These are phyloP conservation scores for Cladosporium cucumerinum DNA, from an alignment of 2,329 filamentous ascomycete species.

Conservation along the genomic window DNA sequence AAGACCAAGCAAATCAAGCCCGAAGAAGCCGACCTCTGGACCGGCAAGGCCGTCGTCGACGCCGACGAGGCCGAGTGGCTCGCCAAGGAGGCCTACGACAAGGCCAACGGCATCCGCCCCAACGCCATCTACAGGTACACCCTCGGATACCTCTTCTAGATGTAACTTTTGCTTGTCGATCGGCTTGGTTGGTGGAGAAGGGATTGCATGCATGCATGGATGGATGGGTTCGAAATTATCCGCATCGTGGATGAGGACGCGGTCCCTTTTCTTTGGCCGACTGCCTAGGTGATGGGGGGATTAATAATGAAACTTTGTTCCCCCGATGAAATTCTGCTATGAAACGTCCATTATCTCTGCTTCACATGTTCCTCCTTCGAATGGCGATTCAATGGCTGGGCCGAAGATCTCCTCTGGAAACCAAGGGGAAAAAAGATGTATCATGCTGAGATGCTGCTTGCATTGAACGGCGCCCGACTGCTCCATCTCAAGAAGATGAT, in stretches of 20 bases:
- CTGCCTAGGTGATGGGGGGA: background rate
- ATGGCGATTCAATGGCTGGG: background rate
- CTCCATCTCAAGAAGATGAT: background rate
- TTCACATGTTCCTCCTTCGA: too few species aligned
- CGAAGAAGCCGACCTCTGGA: constrained; percentile 55
- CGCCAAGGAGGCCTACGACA: constrained; percentile 29
- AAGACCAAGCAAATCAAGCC: constrained; percentile 54
- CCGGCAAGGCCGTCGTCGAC: constrained; percentile 59
- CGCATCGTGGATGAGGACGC: background rate
- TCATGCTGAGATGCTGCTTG: background rate
- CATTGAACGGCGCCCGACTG: background rate
- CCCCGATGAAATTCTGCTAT: background rate
- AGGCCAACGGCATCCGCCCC: constrained; percentile 22
- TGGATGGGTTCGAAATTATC: too few species aligned
- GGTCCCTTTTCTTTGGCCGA: background rate
- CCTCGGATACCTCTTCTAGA: constrained; percentile 29
- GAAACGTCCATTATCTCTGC: background rate
- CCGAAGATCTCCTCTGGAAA: too few species aligned
- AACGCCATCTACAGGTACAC: constrained; percentile 21
- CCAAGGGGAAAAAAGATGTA: background rate
- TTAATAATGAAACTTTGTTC: background rate
- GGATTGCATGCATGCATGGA: background rate
- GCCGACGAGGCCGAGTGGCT: constrained; percentile 48
- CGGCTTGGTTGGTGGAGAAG: background rate
- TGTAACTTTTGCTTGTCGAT: background rate